Conservation (phyloP, 2,329 filamentous ascomycete species). For the Pseudogymnoascus sp. region DNA sequence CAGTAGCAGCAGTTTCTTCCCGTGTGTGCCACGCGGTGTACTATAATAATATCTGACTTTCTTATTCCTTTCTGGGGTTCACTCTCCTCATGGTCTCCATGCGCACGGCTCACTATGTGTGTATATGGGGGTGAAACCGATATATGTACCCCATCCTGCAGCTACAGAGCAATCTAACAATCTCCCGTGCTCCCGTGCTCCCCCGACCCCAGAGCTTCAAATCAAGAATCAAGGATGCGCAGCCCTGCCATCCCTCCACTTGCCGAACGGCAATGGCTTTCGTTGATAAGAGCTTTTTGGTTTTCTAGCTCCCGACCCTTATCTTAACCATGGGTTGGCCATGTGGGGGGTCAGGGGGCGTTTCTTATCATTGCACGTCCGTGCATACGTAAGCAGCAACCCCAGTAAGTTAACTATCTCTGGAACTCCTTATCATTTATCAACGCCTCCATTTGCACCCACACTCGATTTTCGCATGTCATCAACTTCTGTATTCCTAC, state of each 20-base stretch:
- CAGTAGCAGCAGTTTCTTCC: neutral
- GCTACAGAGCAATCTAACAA: neutral
- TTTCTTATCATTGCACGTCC: neutral
- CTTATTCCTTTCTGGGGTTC: neutral
- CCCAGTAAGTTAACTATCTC: neutral
- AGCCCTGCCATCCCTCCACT: neutral
- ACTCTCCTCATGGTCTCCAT: constrained; percentile 1
- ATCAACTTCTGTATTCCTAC: neutral
- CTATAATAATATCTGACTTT: neutral
- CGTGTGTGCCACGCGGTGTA: neutral
- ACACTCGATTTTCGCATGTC: neutral
- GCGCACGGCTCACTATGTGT: neutral
- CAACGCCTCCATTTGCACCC: neutral
- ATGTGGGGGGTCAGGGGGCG: neutral
- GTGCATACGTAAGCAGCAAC: neutral
- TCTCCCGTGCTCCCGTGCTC: neutral
- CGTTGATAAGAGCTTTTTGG: neutral
- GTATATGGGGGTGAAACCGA: neutral
- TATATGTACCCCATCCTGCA: constrained; percentile 3
- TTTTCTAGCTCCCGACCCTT: constrained; percentile 1
- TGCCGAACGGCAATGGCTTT: neutral
- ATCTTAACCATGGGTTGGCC: neutral
- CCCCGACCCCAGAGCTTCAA: neutral
- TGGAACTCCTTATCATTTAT: constrained; percentile 1
- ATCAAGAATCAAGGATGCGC: neutral